A percentile compares a stretch with the other conserved stretches of the same genome.
phyloP scores from a whole-genome alignment of 164 flowering plant species.

The Umbellularia californica region DNA sequence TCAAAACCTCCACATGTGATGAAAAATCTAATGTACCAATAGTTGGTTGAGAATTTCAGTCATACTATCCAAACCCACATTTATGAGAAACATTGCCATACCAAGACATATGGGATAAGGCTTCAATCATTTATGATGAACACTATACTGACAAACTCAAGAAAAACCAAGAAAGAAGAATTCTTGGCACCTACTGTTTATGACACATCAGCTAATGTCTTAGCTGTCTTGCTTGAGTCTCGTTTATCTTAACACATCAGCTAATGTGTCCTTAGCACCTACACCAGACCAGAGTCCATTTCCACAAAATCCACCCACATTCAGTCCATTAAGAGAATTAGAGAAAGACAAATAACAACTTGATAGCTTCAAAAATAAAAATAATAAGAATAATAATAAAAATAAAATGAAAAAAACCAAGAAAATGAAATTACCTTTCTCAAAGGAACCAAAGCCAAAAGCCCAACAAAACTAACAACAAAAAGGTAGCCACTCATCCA shows the following conservation, averaged over 20 bases:
- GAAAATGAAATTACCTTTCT: constrained; percentile 48
- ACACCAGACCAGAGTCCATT: neutral
- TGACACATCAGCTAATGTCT: too few species aligned
- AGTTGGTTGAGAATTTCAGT: neutral
- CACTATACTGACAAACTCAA: too few species aligned
- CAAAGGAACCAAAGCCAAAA: constrained; percentile 79
- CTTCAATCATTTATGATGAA: neutral
- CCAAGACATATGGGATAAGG: neutral
- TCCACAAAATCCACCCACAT: neutral
- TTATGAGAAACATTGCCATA: neutral
- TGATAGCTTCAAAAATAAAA: too few species aligned
- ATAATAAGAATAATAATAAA: too few species aligned
- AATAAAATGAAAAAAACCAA: neutral
- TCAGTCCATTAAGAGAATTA: neutral
- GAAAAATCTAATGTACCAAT: too few species aligned
- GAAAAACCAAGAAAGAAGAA: neutral
- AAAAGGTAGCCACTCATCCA: constrained; percentile 78
- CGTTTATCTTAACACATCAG: too few species aligned
- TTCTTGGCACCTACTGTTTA: neutral
- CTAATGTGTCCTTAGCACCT: too few species aligned
- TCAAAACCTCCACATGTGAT: neutral
- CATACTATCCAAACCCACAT: neutral
- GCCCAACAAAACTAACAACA: constrained; percentile 72
- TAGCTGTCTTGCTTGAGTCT: too few species aligned
- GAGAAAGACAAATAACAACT: neutral